These are phyloP conservation scores for Datisca glomerata DNA, from an alignment of 306 rosid genomes.

Conservation along the genomic window DNA sequence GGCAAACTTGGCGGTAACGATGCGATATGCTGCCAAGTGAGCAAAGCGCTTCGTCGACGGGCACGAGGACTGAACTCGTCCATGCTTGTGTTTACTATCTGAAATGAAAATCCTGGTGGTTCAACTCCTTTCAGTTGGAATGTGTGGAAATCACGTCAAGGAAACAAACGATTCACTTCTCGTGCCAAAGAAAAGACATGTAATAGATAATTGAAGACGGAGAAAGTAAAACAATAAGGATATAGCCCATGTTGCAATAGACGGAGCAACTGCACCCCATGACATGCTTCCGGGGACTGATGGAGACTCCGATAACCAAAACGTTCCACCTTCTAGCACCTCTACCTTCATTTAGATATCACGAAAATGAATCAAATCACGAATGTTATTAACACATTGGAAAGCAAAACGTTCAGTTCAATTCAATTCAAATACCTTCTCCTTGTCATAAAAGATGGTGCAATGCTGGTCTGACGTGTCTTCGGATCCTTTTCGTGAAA, in stretches of 20 bases:
- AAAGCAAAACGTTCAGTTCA: too few species aligned
- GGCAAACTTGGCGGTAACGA: constrained; percentile 93
- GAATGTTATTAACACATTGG: too few species aligned
- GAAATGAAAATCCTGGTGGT: constrained; percentile 91
- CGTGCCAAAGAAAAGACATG: constrained; percentile 6
- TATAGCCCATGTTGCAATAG: constrained; percentile 97
- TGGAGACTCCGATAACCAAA: constrained; percentile 97
- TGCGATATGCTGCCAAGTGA: constrained; percentile 99
- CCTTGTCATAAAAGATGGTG: constrained; percentile 88
- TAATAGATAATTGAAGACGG: constrained; percentile 10
- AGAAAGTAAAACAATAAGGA: constrained; percentile 36
- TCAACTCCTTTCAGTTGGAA: constrained; percentile 95
- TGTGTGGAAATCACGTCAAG: constrained; percentile 97
- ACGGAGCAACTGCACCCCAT: constrained; percentile 89
- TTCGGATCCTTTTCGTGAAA: constrained; percentile 72
- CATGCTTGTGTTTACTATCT: constrained; percentile 92
- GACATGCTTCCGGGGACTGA: constrained; percentile 97
- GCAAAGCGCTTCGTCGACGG: constrained; percentile 91
- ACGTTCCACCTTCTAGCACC: constrained; percentile 93
- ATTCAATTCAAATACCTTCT: constrained; percentile 39
- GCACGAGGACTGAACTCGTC: constrained; percentile 84
- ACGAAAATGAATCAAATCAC: background rate
- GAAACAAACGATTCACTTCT: constrained; percentile 28
- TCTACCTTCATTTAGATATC: constrained; percentile 47
- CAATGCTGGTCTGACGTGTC: constrained; percentile 83